Conservation (phyloP, 768 basidiomycete genomes). For the Suillus occidentalis region DNA sequence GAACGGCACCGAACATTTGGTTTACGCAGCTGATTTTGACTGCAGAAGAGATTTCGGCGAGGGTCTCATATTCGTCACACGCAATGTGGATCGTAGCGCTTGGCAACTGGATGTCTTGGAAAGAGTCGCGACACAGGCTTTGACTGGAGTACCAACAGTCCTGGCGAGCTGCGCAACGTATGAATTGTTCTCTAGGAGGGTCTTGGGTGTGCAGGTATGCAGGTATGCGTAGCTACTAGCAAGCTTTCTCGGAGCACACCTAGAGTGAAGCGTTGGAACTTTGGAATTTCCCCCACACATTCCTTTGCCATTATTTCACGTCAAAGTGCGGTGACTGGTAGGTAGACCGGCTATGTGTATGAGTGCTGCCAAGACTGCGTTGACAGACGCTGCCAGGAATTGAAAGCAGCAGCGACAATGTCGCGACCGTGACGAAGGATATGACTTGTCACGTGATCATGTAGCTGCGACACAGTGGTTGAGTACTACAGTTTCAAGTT, state of each 20-base stretch:
- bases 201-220: no score
- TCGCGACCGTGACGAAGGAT: conserved; percentile 2
- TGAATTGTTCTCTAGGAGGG: conserved; percentile 41
- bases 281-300: no score
- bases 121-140: conserved; percentile 23
- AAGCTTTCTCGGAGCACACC: conserved; percentile 66
- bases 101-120: conserved; percentile 54
- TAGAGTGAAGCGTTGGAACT: conserved; percentile 46
- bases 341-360: neutral
- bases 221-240: conserved; percentile 46
- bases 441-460: conserved; percentile 10
- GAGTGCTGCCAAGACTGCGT: neutral
- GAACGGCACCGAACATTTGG: conserved; percentile 44
- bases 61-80: conserved; percentile 49
- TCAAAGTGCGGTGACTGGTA: no score
- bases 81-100: conserved; percentile 50
- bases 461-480: conserved; percentile 10
- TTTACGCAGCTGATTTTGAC: conserved; percentile 36
- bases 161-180: conserved; percentile 69
- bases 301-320: no score
- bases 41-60: conserved; percentile 1
- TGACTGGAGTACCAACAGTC: conserved; percentile 35
- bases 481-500: conserved; percentile 13
- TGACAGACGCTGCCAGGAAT: neutral
- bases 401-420: neutral